Evolutionary conservation across 352 stramenopile species (phyloP), one percentile per base, ranked within the genome.

Genomic region (Phytophthora pinifolia): DNA sequence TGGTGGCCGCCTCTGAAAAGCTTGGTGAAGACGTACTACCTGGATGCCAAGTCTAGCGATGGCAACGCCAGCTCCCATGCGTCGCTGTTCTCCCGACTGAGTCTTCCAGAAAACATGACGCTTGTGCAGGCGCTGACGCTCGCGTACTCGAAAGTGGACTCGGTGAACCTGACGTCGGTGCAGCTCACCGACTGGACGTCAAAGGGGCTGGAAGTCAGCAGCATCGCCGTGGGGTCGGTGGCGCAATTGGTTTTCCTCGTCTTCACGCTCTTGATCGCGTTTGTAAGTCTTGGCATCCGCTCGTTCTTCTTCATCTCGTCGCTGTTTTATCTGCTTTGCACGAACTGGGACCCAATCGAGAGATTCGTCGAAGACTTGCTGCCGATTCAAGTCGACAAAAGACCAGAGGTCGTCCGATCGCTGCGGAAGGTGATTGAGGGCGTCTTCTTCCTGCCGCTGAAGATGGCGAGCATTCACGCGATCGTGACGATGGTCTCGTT

Each of bases 401-500:
- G 79, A 9, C 84, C 82, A 20, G 67, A 86, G 31, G 81, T 94
- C 31, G 72, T 87, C 3, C 57, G 70, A 2, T 92, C 84, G 14
- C 53, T 94, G 13, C 68, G 84, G 1, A 89, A 89, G 52, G 82
- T 91, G 8, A 86, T 95, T 13, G 85, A 93, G 46, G 85, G 85
- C 27, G 85, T 95, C 15, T 93, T 95, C 52, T 95, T 93, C 46
- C 54, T 95, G 33, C 85, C 85, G 33, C 74, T 95, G 13, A 95
- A 95, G 65, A 95, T 95, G 73, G 85, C 85, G 17, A 93, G 83
- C 60, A 77, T 95, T 14, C 85, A 95, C 34, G 85, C 85, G 2
- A 86, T 95, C 31, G 80, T 95, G n/a, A 93, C 85, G 0, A 75
- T 95, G 46, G 73, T 91, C n/a, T 92, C 85, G 5, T 92, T 95